These are phyloP conservation scores for Camelina hispida DNA, from an alignment of 345 rosid species.

Conservation along the genomic window DNA sequence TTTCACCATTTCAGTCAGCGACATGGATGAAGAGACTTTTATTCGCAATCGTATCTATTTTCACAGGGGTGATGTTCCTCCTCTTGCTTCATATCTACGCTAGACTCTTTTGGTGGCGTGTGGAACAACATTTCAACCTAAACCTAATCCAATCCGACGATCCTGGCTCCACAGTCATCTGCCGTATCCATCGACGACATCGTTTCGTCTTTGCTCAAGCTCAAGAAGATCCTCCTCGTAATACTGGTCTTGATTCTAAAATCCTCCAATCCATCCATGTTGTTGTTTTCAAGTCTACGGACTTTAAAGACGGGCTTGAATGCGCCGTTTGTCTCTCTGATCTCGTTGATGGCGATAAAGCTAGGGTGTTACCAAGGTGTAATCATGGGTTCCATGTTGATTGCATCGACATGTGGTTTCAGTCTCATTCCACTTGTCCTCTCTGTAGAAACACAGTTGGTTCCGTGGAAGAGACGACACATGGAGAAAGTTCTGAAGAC, in stretches of 20 bases:
- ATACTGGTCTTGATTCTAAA: constrained; percentile 60
- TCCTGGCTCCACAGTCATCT: constrained; percentile 44
- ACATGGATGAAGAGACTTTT: constrained; percentile 60
- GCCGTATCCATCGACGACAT: constrained; percentile 51
- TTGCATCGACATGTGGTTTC: constrained; percentile 97
- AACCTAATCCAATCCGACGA: constrained; percentile 37
- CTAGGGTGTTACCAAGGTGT: constrained; percentile 73
- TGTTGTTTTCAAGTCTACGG: constrained; percentile 49
- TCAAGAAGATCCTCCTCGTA: constrained; percentile 52
- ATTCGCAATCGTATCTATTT: constrained; percentile 54
- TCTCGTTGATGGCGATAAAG: constrained; percentile 70
- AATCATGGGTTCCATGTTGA: constrained; percentile 87
- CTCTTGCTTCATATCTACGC: constrained; percentile 83
- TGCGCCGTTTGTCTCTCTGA: constrained; percentile 89
- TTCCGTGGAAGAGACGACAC: constrained; percentile 34
- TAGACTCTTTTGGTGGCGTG: constrained; percentile 82
- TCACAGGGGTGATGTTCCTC: constrained; percentile 57
- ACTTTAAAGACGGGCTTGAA: constrained; percentile 65
- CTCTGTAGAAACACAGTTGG: constrained; percentile 69
- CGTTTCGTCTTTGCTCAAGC: constrained; percentile 58
- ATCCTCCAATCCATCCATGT: constrained; percentile 64
- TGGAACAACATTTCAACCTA: constrained; percentile 52
- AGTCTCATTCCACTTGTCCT: constrained; percentile 88
- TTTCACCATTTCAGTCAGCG: background rate
- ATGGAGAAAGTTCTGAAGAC: constrained; percentile 1